A percentile compares a stretch with the other conserved stretches of the same genome.
These are phyloP conservation scores for Fusarium sp. DNA, from an alignment of 2,329 filamentous ascomycete species.

Conservation along the genomic window DNA sequence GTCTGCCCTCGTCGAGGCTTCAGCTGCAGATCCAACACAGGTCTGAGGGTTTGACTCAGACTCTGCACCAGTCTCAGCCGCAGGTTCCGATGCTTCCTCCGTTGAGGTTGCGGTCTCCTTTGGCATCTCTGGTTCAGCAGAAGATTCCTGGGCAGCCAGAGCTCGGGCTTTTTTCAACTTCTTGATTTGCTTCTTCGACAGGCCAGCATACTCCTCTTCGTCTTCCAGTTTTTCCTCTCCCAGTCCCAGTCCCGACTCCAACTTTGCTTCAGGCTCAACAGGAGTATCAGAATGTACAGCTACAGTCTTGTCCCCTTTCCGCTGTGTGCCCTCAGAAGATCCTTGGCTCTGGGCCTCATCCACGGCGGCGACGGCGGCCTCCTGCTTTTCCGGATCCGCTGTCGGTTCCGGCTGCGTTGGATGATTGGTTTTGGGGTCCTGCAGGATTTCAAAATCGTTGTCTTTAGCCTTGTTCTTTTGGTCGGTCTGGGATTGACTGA, in stretches of 20 bases:
- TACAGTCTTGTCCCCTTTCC: conserved; percentile 34
- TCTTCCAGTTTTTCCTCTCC: conserved; percentile 37
- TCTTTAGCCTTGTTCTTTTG: conserved; percentile 53
- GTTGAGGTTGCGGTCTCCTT: conserved; percentile 30
- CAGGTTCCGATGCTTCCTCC: conserved; percentile 30
- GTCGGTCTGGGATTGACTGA: conserved; percentile 48
- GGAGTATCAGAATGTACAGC: conserved; percentile 29
- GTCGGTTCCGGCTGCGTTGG: conserved; percentile 41
- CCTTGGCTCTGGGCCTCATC: conserved; percentile 38
- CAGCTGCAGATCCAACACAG: conserved; percentile 22
- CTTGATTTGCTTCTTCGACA: conserved; percentile 47
- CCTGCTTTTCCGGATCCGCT: conserved; percentile 45
- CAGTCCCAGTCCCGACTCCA: conserved; percentile 33
- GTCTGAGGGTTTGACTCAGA: conserved; percentile 25
- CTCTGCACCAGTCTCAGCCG: conserved; percentile 37
- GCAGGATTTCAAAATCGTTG: conserved; percentile 45
- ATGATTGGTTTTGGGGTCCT: conserved; percentile 45
- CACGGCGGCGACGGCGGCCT: conserved; percentile 42
- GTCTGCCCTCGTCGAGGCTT: conserved; percentile 22
- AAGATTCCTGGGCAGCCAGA: conserved; percentile 35
- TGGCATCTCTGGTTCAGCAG: conserved; percentile 29
- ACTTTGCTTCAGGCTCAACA: conserved; percentile 34
- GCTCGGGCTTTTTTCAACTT: conserved; percentile 42
- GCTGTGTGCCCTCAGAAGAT: conserved; percentile 30
- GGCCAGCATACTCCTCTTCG: conserved; percentile 42